A percentile compares a stretch with the other conserved stretches of the same genome.
Conservation (phyloP, 2,329 filamentous ascomycete species). For the Tricladium varicosporioides region DNA sequence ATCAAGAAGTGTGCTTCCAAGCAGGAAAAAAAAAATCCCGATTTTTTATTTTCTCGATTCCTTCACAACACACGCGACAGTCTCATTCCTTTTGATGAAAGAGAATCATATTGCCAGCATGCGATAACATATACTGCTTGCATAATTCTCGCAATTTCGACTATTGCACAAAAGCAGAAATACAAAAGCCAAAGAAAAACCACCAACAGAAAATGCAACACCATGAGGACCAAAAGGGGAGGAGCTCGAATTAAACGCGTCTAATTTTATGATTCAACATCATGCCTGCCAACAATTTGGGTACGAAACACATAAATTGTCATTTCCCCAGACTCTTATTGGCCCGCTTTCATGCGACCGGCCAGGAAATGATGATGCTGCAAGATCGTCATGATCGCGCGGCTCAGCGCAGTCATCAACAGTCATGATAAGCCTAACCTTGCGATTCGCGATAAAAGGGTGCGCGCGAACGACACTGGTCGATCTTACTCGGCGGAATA, state of each 20-base stretch:
- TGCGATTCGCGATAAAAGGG: background rate
- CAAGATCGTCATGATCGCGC: background rate
- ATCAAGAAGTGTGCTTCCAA: no score
- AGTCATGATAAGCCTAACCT: background rate
- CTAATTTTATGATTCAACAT: background rate
- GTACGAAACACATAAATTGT: background rate
- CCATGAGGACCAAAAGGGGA: background rate
- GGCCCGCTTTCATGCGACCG: background rate
- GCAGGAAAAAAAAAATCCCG: no score
- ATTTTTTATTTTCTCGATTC: no score
- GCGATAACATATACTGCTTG: no score
- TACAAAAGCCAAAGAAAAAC: no score
- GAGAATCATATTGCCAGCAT: no score
- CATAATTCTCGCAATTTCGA: no score
- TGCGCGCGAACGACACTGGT: background rate
- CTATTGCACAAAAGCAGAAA: no score
- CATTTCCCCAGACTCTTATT: background rate
- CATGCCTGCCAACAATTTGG: background rate
- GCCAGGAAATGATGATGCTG: background rate
- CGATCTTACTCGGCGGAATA: background rate
- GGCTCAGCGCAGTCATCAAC: background rate
- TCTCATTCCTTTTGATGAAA: no score
- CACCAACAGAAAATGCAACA: background rate
- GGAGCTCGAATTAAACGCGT: background rate
- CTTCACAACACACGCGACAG: no score